phyloP scores from a whole-genome alignment of 2,329 filamentous ascomycete species.

The Aspergillus fischeri region DNA sequence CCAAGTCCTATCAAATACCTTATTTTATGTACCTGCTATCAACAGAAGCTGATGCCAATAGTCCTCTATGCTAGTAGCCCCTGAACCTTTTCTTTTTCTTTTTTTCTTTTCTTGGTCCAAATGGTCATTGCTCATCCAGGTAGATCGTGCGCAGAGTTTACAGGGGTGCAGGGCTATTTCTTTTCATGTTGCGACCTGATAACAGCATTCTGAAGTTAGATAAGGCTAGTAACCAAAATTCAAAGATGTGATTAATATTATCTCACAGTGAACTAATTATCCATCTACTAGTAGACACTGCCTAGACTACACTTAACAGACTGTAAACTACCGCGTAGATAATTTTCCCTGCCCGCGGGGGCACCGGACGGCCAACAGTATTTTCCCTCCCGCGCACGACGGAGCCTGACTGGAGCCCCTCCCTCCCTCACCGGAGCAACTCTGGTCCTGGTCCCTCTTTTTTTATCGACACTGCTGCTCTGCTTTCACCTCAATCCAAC shows the following conservation, averaged over 20 bases:
- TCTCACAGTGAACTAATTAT: background rate
- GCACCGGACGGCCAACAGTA: constrained; percentile 28
- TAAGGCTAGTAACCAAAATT: background rate
- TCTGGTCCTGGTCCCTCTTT: constrained; percentile 8
- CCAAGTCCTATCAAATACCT: too few species aligned
- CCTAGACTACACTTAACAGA: background rate
- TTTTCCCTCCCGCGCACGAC: constrained; percentile 31
- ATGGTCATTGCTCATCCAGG: background rate
- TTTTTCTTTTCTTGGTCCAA: too few species aligned
- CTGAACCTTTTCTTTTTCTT: background rate
- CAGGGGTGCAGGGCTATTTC: too few species aligned
- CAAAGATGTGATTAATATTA: background rate
- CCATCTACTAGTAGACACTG: background rate
- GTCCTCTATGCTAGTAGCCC: background rate
- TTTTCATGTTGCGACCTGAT: background rate
- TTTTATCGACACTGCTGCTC: constrained; percentile 8
- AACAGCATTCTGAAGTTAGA: background rate
- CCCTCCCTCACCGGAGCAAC: constrained; percentile 7
- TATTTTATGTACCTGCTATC: too few species aligned
- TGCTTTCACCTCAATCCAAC: constrained; percentile 25
- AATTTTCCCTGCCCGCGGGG: background rate
- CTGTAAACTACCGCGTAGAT: background rate
- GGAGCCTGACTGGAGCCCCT: constrained; percentile 6
- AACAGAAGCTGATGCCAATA: background rate
- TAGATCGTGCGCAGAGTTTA: background rate